A percentile compares a stretch with the other conserved stretches of the same genome.
These are phyloP conservation scores for Kwoniella sp. DNA, from an alignment of 768 basidiomycete genomes.

Conservation along the genomic window DNA sequence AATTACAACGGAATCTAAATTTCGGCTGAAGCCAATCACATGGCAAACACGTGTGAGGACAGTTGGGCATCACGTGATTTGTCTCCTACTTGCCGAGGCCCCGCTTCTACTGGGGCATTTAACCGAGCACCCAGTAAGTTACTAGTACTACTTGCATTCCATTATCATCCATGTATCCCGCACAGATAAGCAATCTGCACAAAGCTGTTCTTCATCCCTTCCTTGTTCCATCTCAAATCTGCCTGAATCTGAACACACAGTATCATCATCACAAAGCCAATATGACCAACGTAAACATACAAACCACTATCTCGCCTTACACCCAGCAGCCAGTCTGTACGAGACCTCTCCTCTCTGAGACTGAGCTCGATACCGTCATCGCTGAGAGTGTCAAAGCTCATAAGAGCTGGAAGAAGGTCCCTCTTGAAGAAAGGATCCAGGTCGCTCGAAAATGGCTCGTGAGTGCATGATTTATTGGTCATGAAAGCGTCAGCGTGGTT, in stretches of 20 bases:
- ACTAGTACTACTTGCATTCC: too few species aligned
- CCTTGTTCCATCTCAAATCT: neutral
- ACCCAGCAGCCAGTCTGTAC: conserved; percentile 70
- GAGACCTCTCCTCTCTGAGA: conserved; percentile 65
- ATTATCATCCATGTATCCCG: too few species aligned
- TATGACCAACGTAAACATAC: conserved; percentile 55
- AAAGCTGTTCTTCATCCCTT: neutral
- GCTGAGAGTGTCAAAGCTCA: conserved; percentile 67
- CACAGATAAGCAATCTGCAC: neutral
- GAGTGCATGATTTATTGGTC: too few species aligned
- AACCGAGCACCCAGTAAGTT: neutral
- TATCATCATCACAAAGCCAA: neutral
- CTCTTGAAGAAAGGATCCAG: conserved; percentile 67
- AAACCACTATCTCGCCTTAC: conserved; percentile 84
- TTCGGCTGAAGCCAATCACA: neutral
- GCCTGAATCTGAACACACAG: neutral
- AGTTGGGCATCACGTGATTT: neutral
- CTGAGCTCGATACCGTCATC: conserved; percentile 68
- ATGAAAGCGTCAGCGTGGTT: too few species aligned
- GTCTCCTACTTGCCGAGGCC: neutral
- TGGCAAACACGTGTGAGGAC: neutral
- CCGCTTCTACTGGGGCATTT: neutral
- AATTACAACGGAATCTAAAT: conserved; percentile 3
- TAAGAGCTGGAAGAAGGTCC: conserved; percentile 67
- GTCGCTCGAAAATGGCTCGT: conserved; percentile 74